Evolutionary conservation across 208 protist genomes (phyloP), one percentile per base, ranked within the genome.

Genomic region (Polymyxa betae): DNA sequence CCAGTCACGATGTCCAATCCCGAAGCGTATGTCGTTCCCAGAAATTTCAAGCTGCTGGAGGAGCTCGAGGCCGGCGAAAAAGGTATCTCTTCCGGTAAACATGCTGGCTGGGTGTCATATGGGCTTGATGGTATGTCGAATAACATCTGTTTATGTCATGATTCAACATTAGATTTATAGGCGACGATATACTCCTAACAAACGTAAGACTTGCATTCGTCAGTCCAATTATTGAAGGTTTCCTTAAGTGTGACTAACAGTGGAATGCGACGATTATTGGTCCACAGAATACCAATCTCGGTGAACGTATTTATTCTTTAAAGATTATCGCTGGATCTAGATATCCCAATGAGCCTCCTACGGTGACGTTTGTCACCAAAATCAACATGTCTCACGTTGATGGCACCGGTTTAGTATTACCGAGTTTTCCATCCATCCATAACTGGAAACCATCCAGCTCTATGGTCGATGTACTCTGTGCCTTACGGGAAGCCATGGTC

Each of bases 31-130:
- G 72, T 82, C n/a, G 72, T 82, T n/a, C 72, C 72, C 16, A 35
- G 72, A 35, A 82, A 82, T 43, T 82, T 82, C 72, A 82, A 82
- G n/a, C 72, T 82, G 72, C n/a, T 82, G 35, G 72, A 82, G 72
- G 72, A 82, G 72, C n/a, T 82, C 16, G 72, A 82, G 72, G 40
- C 35, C 5, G 72, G 72, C n/a, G 72, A 82, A 43, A 82, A 82
- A 82, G 72, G 72, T n/a, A 82, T 82, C n/a, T 82, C 72, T 5
- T 45, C 35, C 16, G 72, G 72, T 5, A 82, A 82, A 43, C 72
- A 82, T n/a, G 72, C 72, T 43, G 72, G 72, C 5, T 82, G 72
- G 72, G 72, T 82, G 72, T 82, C 72, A 43, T 82, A 82, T 43
- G 72, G 72, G 16, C 35, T 82, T 43, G 72, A 82, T 43, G 72